Evolutionary conservation across 2,329 filamentous ascomycete genomes (phyloP).

Genomic region (Penicillium digitatum): DNA sequence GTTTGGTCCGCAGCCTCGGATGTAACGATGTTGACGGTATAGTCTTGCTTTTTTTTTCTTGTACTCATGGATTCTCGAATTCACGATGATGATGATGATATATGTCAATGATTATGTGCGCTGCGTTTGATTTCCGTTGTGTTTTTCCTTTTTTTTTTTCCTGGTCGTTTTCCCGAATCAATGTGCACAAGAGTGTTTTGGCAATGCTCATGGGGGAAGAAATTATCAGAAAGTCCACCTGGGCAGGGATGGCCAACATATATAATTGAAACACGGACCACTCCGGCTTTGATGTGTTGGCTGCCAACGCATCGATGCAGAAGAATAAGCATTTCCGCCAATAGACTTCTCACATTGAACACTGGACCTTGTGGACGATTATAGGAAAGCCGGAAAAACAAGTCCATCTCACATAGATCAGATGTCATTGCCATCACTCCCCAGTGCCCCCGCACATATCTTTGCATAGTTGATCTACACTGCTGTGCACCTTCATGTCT

Average conservation of each 20-base stretch:
- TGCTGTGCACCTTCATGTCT: background rate
- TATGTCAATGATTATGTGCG: slow-evolving; percentile 6
- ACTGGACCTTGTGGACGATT: background rate
- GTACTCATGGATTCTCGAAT: background rate
- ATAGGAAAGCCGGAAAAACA: background rate
- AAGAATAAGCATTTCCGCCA: background rate
- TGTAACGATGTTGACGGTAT: slow-evolving; percentile 52
- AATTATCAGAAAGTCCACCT: background rate
- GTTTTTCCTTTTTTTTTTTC: background rate
- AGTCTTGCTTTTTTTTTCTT: slow-evolving; percentile 4
- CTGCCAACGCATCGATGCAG: slow-evolving; percentile 9
- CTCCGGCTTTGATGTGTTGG: slow-evolving; percentile 21
- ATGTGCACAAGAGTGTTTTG: background rate
- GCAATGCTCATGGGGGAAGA: background rate
- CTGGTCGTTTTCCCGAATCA: background rate
- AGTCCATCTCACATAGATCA: background rate
- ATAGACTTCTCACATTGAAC: background rate
- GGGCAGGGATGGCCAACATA: slow-evolving; percentile 10
- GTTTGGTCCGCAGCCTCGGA: slow-evolving; percentile 37
- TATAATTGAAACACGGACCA: slow-evolving; percentile 26
- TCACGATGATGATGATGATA: slow-evolving; percentile 3
- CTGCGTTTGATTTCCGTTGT: slow-evolving; percentile 5
- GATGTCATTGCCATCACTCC: background rate
- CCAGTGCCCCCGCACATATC: background rate
- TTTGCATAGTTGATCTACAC: background rate